Conservation (phyloP, 768 basidiomycete species). For the Boletus sensibilis region DNA sequence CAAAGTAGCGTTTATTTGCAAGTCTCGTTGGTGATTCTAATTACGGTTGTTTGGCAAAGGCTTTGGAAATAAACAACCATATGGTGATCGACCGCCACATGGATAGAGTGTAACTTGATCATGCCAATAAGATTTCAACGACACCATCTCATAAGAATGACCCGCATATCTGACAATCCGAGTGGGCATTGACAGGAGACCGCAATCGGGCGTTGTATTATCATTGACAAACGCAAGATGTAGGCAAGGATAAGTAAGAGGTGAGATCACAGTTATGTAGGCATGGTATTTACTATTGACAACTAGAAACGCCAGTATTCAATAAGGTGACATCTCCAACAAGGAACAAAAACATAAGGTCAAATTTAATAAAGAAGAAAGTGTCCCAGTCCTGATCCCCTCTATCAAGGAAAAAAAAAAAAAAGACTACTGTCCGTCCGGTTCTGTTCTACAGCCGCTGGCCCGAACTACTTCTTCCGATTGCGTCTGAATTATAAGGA, state of each 20-base stretch:
- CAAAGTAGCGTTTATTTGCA: neutral
- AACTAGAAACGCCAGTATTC: constrained; percentile 7
- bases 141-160: neutral
- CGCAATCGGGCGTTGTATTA: neutral
- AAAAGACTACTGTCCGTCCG: neutral
- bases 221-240: neutral
- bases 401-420: neutral
- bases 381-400: constrained; percentile 12
- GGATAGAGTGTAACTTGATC: neutral
- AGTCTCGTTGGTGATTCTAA: neutral
- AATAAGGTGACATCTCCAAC: constrained; percentile 5
- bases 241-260: neutral
- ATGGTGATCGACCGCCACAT: too few relatives aligned
- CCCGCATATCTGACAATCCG: too few relatives aligned
- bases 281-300: neutral
- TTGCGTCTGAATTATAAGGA: constrained; percentile 25
- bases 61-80: constrained; percentile 17
- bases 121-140: neutral
- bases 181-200: too few relatives aligned
- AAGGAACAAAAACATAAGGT: neutral
- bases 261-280: constrained; percentile 10
- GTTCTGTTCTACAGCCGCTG: constrained; percentile 24
- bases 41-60: constrained; percentile 13
- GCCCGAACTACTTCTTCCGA: constrained; percentile 28
- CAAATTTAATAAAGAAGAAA: neutral